Percentiles rank a stretch among this genome's conserved stretches.
These are phyloP conservation scores for Scenedesmus sp. DNA, from an alignment of 163 green algal genomes.

Conservation along the genomic window DNA sequence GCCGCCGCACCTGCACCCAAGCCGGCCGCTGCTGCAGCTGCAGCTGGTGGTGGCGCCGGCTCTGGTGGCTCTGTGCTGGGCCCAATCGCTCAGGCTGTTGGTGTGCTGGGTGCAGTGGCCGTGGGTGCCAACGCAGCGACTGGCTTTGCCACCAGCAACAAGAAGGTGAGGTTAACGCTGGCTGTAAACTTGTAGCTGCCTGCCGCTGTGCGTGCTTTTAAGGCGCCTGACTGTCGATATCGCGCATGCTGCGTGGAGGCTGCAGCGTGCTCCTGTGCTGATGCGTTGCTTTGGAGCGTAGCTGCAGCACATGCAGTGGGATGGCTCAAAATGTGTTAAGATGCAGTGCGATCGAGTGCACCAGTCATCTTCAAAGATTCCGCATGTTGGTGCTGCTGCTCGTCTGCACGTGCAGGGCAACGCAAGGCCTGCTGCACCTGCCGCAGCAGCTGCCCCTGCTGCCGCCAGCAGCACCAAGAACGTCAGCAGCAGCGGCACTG, in stretches of 20 bases:
- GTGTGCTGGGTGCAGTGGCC: conserved; percentile 28
- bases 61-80: neutral
- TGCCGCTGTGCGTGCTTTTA: neutral
- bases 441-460: conserved; percentile 8
- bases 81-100: conserved; percentile 25
- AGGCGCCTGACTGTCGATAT: too few relatives aligned
- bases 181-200: too few relatives aligned
- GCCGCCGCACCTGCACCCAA: conserved; percentile 7
- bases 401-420: neutral
- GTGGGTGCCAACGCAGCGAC: conserved; percentile 20
- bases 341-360: too few relatives aligned
- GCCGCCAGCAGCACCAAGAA: conserved; percentile 11
- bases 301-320: neutral
- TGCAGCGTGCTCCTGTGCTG: neutral
- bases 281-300: neutral
- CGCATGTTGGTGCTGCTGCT: neutral
- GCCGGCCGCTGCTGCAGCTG: conserved; percentile 11
- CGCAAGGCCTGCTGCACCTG: neutral
- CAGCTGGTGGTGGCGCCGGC: neutral
- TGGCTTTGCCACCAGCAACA: conserved; percentile 13
- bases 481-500: conserved; percentile 8
- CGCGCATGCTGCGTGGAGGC: neutral
- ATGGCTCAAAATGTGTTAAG: too few relatives aligned
- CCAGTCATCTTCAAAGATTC: neutral
- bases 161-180: neutral